A percentile compares a stretch with the other conserved stretches of the same genome.
Conservation (phyloP, 768 basidiomycete genomes). For the Lactifluus pinguis region DNA sequence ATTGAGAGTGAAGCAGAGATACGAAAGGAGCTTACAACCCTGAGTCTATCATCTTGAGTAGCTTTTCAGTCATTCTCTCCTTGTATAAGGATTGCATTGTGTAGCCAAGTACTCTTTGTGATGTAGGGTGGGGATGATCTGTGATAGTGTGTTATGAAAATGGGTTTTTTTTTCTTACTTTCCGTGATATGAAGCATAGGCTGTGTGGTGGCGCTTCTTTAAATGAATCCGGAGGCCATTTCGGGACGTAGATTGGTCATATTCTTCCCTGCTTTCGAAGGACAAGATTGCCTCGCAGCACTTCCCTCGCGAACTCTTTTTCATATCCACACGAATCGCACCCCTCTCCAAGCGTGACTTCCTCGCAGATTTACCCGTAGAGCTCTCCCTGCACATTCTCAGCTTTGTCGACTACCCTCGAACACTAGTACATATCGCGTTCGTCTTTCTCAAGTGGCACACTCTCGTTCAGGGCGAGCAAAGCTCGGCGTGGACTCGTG, state of each 20-base stretch:
- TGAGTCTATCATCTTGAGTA: conserved; percentile 15
- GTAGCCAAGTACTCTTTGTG: neutral
- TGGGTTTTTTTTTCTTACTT: neutral
- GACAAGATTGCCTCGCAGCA: conserved; percentile 12
- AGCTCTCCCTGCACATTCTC: conserved; percentile 18
- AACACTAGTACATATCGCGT: conserved; percentile 9
- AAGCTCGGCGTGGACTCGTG: conserved; percentile 9
- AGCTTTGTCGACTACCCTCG: conserved; percentile 16
- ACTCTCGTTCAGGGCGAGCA: conserved; percentile 17
- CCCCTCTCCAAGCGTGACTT: conserved; percentile 20
- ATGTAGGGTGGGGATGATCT: neutral
- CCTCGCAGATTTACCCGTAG: conserved; percentile 16
- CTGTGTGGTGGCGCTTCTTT: too few relatives aligned
- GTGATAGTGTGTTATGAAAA: neutral
- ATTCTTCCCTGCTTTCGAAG: neutral
- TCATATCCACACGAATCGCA: conserved; percentile 15
- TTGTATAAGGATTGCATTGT: neutral
- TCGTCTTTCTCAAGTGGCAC: conserved; percentile 18
- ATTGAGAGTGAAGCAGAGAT: conserved; percentile 88
- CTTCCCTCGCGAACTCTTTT: conserved; percentile 15
- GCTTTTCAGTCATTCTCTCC: neutral
- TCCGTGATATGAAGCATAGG: neutral
- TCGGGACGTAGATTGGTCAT: neutral
- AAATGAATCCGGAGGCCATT: too few relatives aligned
- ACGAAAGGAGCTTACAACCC: conserved; percentile 57